phyloP scores from a whole-genome alignment of 352 stramenopile genomes.

The Phytophthora rubi region DNA sequence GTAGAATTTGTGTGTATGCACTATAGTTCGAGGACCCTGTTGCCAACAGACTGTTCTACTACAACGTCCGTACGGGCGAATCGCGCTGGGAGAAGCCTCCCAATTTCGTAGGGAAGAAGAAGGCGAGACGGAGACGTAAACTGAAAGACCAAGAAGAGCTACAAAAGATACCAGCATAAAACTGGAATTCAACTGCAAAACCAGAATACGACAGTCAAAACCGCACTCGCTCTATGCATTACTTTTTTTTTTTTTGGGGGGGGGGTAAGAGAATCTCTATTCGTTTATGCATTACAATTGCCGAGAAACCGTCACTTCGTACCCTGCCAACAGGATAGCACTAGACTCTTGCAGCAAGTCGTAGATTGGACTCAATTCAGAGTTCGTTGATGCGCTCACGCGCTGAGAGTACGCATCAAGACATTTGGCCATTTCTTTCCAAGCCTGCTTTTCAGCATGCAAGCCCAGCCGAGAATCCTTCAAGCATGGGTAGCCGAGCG shows the following conservation, averaged over 20 bases:
- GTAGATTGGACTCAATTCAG: conserved; percentile 68
- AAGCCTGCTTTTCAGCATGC: conserved; percentile 72
- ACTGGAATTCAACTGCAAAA: conserved; percentile 1
- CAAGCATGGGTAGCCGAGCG: conserved; percentile 70
- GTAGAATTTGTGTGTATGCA: conserved; percentile 1
- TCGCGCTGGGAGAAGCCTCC: conserved; percentile 62
- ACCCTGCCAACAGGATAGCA: conserved; percentile 81
- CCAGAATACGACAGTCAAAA: conserved; percentile 5
- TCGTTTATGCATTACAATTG: conserved; percentile 32
- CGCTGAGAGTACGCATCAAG: conserved; percentile 85
- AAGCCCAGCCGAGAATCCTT: conserved; percentile 61
- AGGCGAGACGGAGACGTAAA: conserved; percentile 22
- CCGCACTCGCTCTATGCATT: not conserved
- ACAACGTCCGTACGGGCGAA: conserved; percentile 74
- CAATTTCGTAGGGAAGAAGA: conserved; percentile 49
- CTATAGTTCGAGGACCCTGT: conserved; percentile 56
- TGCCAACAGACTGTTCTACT: conserved; percentile 60
- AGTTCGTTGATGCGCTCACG: conserved; percentile 54
- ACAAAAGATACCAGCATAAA: not conserved
- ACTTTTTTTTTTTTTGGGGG: not conserved
- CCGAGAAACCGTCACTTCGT: conserved; percentile 62
- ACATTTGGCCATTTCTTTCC: conserved; percentile 80
- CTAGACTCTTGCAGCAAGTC: conserved; percentile 78
- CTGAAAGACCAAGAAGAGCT: conserved; percentile 4
- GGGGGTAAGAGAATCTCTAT: too few species aligned